A percentile compares a stretch with the other conserved stretches of the same genome.
Conservation (phyloP, 2,329 filamentous ascomycete genomes). For the Alternaria brassicae region DNA sequence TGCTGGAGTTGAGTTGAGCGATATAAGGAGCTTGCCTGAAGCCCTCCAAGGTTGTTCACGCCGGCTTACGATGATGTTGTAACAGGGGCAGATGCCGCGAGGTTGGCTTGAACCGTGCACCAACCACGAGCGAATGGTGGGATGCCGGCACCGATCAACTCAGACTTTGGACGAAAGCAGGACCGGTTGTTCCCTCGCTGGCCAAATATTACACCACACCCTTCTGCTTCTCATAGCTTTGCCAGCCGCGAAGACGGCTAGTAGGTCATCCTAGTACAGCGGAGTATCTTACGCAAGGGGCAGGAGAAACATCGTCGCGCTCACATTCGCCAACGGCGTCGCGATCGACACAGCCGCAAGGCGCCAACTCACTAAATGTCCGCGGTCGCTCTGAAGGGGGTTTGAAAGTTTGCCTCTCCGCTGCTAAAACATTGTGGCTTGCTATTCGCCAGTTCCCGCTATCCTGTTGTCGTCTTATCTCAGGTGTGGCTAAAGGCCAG, state of each 20-base stretch:
- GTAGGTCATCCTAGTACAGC: neutral
- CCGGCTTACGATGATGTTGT: neutral
- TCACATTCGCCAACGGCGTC: neutral
- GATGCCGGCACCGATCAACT: neutral
- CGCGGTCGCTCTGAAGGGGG: slow-evolving; percentile 14
- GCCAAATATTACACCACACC: slow-evolving; percentile 1
- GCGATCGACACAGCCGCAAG: slow-evolving; percentile 17
- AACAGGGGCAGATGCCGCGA: neutral
- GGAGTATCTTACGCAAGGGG: slow-evolving; percentile 18
- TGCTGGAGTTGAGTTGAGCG: neutral
- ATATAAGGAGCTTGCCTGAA: neutral
- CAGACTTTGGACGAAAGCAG: neutral
- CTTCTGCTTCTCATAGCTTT: neutral
- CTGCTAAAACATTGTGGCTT: slow-evolving; percentile 3
- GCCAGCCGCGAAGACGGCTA: neutral
- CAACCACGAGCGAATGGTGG: neutral
- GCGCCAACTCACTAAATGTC: slow-evolving; percentile 9
- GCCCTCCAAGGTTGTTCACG: neutral
- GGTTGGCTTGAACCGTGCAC: neutral
- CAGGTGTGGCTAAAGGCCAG: slow-evolving; percentile 28
- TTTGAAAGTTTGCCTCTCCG: slow-evolving; percentile 4
- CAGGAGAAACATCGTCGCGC: slow-evolving; percentile 12
- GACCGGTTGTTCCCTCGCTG: neutral
- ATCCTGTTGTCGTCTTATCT: slow-evolving; percentile 37
- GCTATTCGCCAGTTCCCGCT: slow-evolving; percentile 10